Evolutionary conservation across 2,329 filamentous ascomycete genomes (phyloP), one percentile per base, ranked within the genome.

Genomic region (Monilinia fructigena): DNA sequence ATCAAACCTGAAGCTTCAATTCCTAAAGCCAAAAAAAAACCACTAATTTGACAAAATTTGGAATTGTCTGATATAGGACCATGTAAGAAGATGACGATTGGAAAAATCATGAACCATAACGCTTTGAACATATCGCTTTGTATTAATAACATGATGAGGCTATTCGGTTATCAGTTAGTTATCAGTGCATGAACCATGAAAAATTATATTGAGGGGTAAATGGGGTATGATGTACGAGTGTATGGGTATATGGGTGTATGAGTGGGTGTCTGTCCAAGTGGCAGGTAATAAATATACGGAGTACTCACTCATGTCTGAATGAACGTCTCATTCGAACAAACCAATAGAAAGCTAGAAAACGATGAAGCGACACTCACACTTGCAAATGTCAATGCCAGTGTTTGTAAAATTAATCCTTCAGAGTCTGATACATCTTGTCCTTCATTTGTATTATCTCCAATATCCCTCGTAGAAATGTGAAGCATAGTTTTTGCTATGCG

Each of bases 101-200:
- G 84, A 70, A 87, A 89, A 53, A 90, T 76, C 68, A 92, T 81
- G 68, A 89, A 86, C 84, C 87, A 91, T 2, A 86, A 74, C 3
- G 87, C 84, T 76, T 91, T 90, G 77, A 88, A 84, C 74, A 90
- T 83, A 76, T 93, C 89, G 71, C 88, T 89, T 68, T 87, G 82
- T 56, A 94, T 87, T 18, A 93, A 80, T 50, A 92, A 77, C 82
- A 93, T 86, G 66, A 94, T 89, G 65, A 94, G 82, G 69, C 89
- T 91, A 69, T 14, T 20, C 38, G 54, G 55, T 23, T 61, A 60
- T 60, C 28, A 62, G 12, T 16, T 42, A 5, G 18, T 20, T 5
- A 65, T 74, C 69, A 72, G 70, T 31, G 54, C 23, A 38, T 45
- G 31, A 67, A 53, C 35, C 45, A 48, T 23, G 11, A 8, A 35